Conservation (phyloP, 805 yeast species). For the Candida loeiensis region DNA sequence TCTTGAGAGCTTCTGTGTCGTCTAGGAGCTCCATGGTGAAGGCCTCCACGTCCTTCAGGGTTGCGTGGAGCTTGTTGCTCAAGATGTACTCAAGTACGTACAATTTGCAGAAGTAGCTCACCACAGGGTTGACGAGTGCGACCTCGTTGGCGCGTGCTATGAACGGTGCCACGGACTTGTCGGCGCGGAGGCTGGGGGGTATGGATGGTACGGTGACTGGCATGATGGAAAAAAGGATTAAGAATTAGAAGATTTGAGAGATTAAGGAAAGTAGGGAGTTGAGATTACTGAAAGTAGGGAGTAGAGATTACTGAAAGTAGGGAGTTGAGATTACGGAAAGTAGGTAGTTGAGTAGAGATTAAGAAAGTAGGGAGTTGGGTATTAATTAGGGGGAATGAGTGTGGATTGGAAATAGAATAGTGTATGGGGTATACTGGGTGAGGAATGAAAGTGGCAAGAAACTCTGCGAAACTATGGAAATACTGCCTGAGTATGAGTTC, state of each 20-base stretch:
- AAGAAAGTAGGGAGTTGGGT: no score
- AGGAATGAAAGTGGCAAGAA: no score
- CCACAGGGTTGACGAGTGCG: slow-evolving; percentile 54
- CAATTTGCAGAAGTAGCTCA: slow-evolving; percentile 65
- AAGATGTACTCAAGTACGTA: slow-evolving; percentile 75
- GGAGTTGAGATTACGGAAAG: background rate
- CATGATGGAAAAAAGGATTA: background rate
- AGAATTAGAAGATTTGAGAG: background rate
- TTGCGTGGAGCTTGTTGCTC: slow-evolving; percentile 53
- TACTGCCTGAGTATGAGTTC: no score
- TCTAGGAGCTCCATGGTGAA: slow-evolving; percentile 65
- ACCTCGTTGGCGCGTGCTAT: slow-evolving; percentile 58
- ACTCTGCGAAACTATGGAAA: no score
- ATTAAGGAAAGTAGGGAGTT: background rate
- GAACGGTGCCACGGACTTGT: slow-evolving; percentile 43
- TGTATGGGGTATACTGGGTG: no score
- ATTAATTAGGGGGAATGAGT: no score
- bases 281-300: background rate
- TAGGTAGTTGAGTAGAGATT: background rate
- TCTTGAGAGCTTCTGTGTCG: slow-evolving; percentile 60
- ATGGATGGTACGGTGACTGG: slow-evolving; percentile 11
- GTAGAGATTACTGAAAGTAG: background rate
- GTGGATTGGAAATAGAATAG: no score
- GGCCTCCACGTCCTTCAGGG: slow-evolving; percentile 51
- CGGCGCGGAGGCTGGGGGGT: slow-evolving; percentile 29